Conservation (phyloP, 345 rosid species). For the Tarenaya hassleriana region DNA sequence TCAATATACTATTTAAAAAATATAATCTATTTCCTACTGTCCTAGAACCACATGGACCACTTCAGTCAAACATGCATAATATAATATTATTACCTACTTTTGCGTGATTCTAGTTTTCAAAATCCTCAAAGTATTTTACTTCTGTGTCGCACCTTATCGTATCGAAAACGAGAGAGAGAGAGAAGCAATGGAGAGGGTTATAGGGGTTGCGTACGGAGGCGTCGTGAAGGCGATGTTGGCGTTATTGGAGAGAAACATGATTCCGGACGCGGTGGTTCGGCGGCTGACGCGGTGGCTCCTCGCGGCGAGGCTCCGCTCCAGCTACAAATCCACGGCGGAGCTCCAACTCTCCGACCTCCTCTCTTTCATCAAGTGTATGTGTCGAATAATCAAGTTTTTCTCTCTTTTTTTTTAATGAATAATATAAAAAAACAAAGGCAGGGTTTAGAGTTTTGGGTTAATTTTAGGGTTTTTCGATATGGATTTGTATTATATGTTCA, state of each 20-base stretch:
- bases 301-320: slow-evolving; percentile 64
- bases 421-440: neutral
- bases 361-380: slow-evolving; percentile 46
- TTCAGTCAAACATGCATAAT: too few relatives aligned
- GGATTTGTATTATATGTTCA: too few relatives aligned
- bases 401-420: neutral
- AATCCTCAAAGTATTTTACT: too few relatives aligned
- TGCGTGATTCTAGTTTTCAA: too few relatives aligned
- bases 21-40: too few relatives aligned
- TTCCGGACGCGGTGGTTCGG: slow-evolving; percentile 61
- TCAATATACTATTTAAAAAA: too few relatives aligned
- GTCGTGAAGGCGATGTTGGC: slow-evolving; percentile 48
- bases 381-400: neutral
- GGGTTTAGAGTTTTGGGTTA: too few relatives aligned
- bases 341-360: slow-evolving; percentile 65
- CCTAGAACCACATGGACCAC: too few relatives aligned
- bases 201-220: slow-evolving; percentile 45
- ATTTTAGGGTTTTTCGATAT: too few relatives aligned
- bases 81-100: too few relatives aligned
- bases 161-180: neutral
- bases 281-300: slow-evolving; percentile 60
- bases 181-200: slow-evolving; percentile 46
- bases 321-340: slow-evolving; percentile 49
- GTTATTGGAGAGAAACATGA: slow-evolving; percentile 59
- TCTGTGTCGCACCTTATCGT: too few relatives aligned